Conservation (phyloP, 2,329 filamentous ascomycete species). For the Hymenoscyphus albidus region DNA sequence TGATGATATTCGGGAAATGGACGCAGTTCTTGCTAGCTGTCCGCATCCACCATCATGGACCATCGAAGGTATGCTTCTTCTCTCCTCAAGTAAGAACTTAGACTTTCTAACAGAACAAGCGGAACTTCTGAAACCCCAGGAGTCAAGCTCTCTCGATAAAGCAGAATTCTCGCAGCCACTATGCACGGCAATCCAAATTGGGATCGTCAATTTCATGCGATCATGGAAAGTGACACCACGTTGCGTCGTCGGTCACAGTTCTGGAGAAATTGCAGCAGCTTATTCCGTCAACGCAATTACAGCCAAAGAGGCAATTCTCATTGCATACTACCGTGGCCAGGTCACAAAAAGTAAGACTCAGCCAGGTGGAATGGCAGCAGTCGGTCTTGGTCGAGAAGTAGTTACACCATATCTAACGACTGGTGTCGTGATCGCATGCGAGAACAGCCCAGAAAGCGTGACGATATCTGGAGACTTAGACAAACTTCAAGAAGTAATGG, state of each 20-base stretch:
- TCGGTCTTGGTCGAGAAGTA: conserved; percentile 32
- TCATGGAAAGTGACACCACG: conserved; percentile 31
- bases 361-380: conserved; percentile 48
- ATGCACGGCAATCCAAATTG: conserved; percentile 24
- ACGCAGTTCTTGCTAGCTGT: conserved; percentile 3
- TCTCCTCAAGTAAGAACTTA: neutral
- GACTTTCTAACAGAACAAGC: conserved; percentile 17
- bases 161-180: conserved; percentile 24
- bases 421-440: conserved; percentile 33
- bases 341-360: neutral
- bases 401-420: conserved; percentile 24
- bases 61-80: neutral
- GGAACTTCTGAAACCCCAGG: conserved; percentile 35
- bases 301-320: conserved; percentile 23
- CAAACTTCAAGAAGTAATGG: conserved; percentile 18
- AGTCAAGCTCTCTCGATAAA: conserved; percentile 14
- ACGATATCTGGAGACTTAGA: conserved; percentile 27
- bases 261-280: conserved; percentile 41
- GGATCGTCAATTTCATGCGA: conserved; percentile 19
- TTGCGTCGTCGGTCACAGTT: conserved; percentile 39
- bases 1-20: conserved; percentile 11
- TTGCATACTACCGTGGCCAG: conserved; percentile 15
- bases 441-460: conserved; percentile 27
- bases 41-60: conserved; percentile 8
- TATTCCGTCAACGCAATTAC: conserved; percentile 36